These are phyloP conservation scores for Metarhizium sp. DNA, from an alignment of 2,329 filamentous ascomycete genomes.

Conservation along the genomic window DNA sequence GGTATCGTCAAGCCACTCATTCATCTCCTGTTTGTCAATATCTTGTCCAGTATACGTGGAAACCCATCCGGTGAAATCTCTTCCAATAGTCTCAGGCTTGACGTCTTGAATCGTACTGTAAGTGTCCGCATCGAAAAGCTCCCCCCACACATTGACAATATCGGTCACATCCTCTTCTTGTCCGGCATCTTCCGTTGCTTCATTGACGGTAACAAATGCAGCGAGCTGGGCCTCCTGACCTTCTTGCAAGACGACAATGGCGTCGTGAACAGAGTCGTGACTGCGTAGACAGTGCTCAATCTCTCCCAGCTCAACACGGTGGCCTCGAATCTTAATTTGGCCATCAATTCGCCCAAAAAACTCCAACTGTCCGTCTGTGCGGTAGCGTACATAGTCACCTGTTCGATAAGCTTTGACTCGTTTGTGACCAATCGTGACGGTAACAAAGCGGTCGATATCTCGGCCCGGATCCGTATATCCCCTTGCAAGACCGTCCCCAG, in stretches of 20 bases:
- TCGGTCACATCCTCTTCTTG: neutral
- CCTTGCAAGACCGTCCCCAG: constrained; percentile 15
- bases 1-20: constrained; percentile 5
- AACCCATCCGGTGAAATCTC: neutral
- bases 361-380: too few relatives aligned
- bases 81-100: neutral
- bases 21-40: neutral
- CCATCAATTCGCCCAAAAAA: too few relatives aligned
- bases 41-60: constrained; percentile 1
- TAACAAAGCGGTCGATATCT: neutral
- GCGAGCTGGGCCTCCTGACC: too few relatives aligned
- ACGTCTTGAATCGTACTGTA: neutral
- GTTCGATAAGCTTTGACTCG: too few relatives aligned
- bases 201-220: too few relatives aligned
- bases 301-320: too few relatives aligned
- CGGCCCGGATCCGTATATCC: constrained; percentile 11
- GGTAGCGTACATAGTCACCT: too few relatives aligned
- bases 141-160: constrained; percentile 1
- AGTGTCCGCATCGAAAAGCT: neutral
- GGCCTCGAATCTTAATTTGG: too few relatives aligned
- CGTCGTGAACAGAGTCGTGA: too few relatives aligned
- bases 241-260: too few relatives aligned
- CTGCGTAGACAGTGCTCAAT: too few relatives aligned
- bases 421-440: too few relatives aligned
- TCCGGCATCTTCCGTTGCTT: neutral